Evolutionary conservation across 352 stramenopile genomes (phyloP).

Genomic region (Phytopythium oedochilum): DNA sequence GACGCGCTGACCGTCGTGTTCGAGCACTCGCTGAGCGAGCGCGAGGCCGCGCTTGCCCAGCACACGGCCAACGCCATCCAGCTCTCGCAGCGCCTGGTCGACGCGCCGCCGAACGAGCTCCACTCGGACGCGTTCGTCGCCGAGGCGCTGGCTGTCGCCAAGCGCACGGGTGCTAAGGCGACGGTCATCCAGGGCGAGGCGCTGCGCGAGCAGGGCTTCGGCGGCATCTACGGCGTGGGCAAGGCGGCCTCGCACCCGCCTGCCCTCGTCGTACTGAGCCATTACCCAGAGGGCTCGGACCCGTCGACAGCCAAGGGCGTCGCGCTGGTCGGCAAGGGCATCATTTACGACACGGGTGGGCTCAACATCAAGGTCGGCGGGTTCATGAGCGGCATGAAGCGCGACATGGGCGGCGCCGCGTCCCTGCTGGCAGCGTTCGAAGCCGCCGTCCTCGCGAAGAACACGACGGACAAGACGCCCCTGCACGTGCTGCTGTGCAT

Average conservation of each 20-base stretch:
- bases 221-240: conserved; percentile 91
- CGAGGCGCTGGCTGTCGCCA: conserved; percentile 60
- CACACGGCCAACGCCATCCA: conserved; percentile 81
- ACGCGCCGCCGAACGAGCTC: conserved; percentile 89
- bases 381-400: conserved; percentile 93
- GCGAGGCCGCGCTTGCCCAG: conserved; percentile 35
- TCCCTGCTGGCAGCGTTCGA: conserved; percentile 58
- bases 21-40: conserved; percentile 23
- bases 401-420: conserved; percentile 90
- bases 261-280: conserved; percentile 88
- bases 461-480: conserved; percentile 82
- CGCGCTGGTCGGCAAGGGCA: conserved; percentile 93
- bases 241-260: conserved; percentile 88
- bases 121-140: conserved; percentile 87
- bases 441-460: conserved; percentile 85
- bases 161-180: conserved; percentile 52
- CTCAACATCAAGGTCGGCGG: conserved; percentile 91
- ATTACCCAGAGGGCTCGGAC: conserved; percentile 41
- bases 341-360: conserved; percentile 96
- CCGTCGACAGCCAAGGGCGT: conserved; percentile 40
- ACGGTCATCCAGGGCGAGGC: conserved; percentile 90
- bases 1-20: conserved; percentile 55
- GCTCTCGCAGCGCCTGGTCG: conserved; percentile 83
- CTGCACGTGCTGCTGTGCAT: conserved; percentile 90
- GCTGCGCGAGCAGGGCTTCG: conserved; percentile 86